Percentiles rank a stretch among this genome's conserved stretches.
These are phyloP conservation scores for Sergeia podlipaevii DNA, from an alignment of 208 protist genomes.

Conservation along the genomic window DNA sequence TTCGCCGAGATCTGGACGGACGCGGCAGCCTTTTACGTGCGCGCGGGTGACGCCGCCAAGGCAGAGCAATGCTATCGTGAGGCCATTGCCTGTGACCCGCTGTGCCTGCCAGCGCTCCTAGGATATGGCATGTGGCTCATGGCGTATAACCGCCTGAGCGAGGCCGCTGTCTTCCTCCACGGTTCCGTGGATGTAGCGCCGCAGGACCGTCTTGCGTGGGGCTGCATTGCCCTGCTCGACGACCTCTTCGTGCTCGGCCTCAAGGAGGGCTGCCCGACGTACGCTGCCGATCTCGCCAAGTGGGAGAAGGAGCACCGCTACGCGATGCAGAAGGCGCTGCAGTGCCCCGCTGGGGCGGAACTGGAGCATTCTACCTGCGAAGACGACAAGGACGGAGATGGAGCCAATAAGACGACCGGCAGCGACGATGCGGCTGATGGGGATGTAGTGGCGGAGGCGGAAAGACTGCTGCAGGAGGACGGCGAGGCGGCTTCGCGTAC, in stretches of 20 bases:
- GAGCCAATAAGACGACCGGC: too few species aligned
- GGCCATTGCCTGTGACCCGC: constrained; percentile 66
- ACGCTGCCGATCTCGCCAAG: constrained; percentile 28
- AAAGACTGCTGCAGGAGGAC: too few species aligned
- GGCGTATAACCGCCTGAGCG: constrained; percentile 62
- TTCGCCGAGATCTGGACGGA: constrained; percentile 59
- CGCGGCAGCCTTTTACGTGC: constrained; percentile 73
- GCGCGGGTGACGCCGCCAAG: constrained; percentile 62
- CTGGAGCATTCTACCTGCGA: constrained; percentile 14
- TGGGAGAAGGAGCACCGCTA: constrained; percentile 58
- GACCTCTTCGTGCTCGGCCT: constrained; percentile 47
- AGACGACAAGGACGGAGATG: too few species aligned
- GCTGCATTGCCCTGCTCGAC: constrained; percentile 56
- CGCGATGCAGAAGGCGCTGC: constrained; percentile 44
- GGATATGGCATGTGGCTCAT: constrained; percentile 83
- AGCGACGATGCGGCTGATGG: background rate
- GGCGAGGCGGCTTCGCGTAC: too few species aligned
- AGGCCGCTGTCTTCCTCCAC: constrained; percentile 89
- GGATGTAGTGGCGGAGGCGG: too few species aligned
- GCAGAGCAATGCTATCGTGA: constrained; percentile 91
- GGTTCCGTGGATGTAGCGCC: constrained; percentile 55
- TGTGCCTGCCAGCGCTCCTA: constrained; percentile 49
- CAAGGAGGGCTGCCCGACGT: constrained; percentile 36
- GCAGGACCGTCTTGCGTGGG: constrained; percentile 50
- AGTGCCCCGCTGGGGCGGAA: constrained; percentile 5